Base-by-base conservation (phyloP, 805 yeast species). In the Kodamaea kakaduensis region DNA sequence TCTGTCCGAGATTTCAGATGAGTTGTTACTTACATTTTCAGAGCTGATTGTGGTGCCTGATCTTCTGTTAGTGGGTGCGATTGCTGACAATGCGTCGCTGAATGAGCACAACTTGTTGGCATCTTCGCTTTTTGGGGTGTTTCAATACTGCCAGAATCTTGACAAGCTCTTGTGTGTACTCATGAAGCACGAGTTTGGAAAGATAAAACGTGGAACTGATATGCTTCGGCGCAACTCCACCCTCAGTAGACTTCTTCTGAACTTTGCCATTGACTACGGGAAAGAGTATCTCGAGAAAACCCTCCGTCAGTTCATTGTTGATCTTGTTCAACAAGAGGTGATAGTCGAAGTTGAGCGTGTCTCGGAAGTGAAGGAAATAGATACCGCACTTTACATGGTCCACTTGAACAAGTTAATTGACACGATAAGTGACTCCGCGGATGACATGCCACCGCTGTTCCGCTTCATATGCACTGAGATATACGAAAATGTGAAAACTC, bases 181-280 rank as follows among this genome's bases (percentile, higher is more conserved):
- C 31, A 64, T 86, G 13, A 64, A 62, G 17, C 76, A 75, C 39
- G 95, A 86, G 52, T 81, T 87, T 15, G 52, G 63, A 33, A 66
- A 61, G 18, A 77, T 84, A 0, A 58, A 73, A 1, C 73, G 81
- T 40, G 73, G 84, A 13, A 75, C 84, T 19, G 93, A 84, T 50
- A 76, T 87, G 19, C 67, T 87, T 47, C 71, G 96, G 48, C 72
- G 93, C 36, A 87, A 87, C 54, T 80, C 89, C 34, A 82, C 86
- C 23, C 84, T 93, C 20, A 86, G 95, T 0, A 73, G 88, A 47
- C 68, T 86, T 34, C 65, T 86, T 34, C 80, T 89, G 0, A 64
- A 83, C 10, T 78, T 80, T 46, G 84, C 93, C 1, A 75, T 78
- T 46, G 64, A 71, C n/a, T 73, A 76, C 45, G 94, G 94, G 0